Evolutionary conservation across 2,329 filamentous ascomycete genomes (phyloP).

Genomic region (Magnaporthales sp.): DNA sequence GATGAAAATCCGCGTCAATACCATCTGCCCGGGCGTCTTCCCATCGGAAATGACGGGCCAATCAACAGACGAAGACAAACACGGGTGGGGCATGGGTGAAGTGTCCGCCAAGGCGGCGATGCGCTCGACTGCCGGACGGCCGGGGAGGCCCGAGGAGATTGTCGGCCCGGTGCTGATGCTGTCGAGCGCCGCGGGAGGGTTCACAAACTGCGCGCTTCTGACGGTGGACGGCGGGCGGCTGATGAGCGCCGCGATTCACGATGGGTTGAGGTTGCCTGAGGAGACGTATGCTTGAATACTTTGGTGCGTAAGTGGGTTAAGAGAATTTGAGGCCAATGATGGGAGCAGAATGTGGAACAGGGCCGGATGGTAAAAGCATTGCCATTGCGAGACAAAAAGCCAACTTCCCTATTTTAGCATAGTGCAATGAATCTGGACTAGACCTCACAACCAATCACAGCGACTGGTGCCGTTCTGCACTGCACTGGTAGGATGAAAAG

Average conservation of each 20-base stretch:
- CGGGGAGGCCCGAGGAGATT: constrained; percentile 17
- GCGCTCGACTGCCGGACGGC: constrained; percentile 16
- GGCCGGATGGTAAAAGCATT: too few relatives aligned
- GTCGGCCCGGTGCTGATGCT: constrained; percentile 17
- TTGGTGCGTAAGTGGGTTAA: neutral
- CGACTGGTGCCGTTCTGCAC: too few relatives aligned
- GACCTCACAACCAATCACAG: too few relatives aligned
- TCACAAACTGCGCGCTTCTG: constrained; percentile 17
- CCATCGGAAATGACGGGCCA: constrained; percentile 14
- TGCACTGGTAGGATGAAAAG: too few relatives aligned
- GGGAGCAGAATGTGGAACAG: too few relatives aligned
- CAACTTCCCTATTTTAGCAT: too few relatives aligned
- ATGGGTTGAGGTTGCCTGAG: constrained; percentile 10
- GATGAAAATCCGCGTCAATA: constrained; percentile 17
- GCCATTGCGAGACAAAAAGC: too few relatives aligned
- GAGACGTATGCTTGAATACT: constrained; percentile 10
- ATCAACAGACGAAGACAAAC: constrained; percentile 10
- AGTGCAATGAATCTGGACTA: too few relatives aligned
- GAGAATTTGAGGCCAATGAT: neutral
- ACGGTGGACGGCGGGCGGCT: constrained; percentile 17
- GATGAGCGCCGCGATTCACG: constrained; percentile 10
- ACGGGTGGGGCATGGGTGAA: constrained; percentile 12
- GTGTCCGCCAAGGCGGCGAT: constrained; percentile 14
- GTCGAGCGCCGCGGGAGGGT: constrained; percentile 15
- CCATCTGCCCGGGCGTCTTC: constrained; percentile 16